Percentiles rank a stretch among this genome's conserved stretches.
phyloP scores from a whole-genome alignment of 1,284 basidiomycete species.

The Gastroboletus turbinatus region DNA sequence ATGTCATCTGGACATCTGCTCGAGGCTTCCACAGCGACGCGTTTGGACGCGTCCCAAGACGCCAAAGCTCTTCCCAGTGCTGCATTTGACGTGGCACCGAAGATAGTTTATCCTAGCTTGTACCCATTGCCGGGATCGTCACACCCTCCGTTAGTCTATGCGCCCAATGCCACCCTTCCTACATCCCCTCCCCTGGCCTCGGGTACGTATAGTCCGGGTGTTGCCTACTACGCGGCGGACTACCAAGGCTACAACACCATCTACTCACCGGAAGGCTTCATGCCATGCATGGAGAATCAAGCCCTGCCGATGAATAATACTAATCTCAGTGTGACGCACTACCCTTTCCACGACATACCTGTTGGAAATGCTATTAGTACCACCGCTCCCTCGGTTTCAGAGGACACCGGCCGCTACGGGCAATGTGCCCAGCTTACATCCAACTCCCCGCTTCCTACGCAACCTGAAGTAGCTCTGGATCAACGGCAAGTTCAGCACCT shows the following conservation, averaged over 20 bases:
- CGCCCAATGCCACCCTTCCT: not conserved
- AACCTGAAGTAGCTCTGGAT: not conserved
- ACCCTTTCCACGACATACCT: not conserved
- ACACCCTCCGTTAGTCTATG: not conserved
- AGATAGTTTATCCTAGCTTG: not conserved
- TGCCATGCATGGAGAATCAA: not conserved
- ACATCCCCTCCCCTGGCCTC: not conserved
- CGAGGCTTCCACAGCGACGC: not conserved
- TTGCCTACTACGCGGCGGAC: not conserved
- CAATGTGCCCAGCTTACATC: not conserved
- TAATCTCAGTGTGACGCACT: not conserved
- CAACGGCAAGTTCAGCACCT: not conserved
- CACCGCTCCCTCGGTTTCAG: not conserved
- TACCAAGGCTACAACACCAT: not conserved
- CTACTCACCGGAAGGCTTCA: not conserved
- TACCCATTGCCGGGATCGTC: not conserved
- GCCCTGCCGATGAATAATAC: not conserved
- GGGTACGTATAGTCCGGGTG: not conserved
- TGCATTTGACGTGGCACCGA: too few species aligned
- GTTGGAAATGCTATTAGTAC: not conserved
- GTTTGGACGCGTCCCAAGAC: not conserved
- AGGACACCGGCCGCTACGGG: not conserved
- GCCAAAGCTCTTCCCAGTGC: not conserved
- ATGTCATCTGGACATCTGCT: not conserved
- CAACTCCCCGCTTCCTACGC: not conserved